These are phyloP conservation scores for Coemansia sp. DNA, from an alignment of 192 early-diverging fungal genomes.

Conservation along the genomic window DNA sequence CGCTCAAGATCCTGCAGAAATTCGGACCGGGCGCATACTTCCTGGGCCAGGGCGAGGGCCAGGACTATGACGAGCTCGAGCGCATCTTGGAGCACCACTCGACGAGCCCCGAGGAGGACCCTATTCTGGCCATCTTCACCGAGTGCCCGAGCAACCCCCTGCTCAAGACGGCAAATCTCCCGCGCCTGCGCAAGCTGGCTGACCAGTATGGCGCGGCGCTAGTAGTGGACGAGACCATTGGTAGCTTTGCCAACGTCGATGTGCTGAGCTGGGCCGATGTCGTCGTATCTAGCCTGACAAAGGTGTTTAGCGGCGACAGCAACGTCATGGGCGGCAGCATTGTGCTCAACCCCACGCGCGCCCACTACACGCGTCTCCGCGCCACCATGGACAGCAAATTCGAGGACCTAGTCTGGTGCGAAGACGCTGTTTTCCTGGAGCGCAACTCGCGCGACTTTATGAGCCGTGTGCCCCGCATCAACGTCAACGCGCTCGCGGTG, in stretches of 20 bases:
- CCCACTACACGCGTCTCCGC: slow-evolving; percentile 57
- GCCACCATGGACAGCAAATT: slow-evolving; percentile 56
- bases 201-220: slow-evolving; percentile 72
- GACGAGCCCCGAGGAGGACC: slow-evolving; percentile 43
- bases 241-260: slow-evolving; percentile 86
- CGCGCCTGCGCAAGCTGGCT: slow-evolving; percentile 69
- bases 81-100: slow-evolving; percentile 49
- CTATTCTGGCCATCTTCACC: slow-evolving; percentile 78
- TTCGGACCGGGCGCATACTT: slow-evolving; percentile 89
- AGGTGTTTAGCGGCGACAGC: slow-evolving; percentile 92
- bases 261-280: slow-evolving; percentile 79
- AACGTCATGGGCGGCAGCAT: slow-evolving; percentile 98
- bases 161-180: slow-evolving; percentile 75
- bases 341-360: slow-evolving; percentile 67
- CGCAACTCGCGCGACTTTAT: slow-evolving; percentile 88
- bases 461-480: slow-evolving; percentile 68
- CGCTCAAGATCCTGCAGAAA: slow-evolving; percentile 94
- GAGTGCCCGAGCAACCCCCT: slow-evolving; percentile 96
- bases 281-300: slow-evolving; percentile 88
- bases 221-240: slow-evolving; percentile 93
- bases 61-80: slow-evolving; percentile 73
- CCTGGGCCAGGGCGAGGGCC: slow-evolving; percentile 76
- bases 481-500: slow-evolving; percentile 74
- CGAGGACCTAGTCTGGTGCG: slow-evolving; percentile 84
- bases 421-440: slow-evolving; percentile 94